These are phyloP conservation scores for Coemansia sp. DNA, from an alignment of 192 early-diverging fungal genomes.

Conservation along the genomic window DNA sequence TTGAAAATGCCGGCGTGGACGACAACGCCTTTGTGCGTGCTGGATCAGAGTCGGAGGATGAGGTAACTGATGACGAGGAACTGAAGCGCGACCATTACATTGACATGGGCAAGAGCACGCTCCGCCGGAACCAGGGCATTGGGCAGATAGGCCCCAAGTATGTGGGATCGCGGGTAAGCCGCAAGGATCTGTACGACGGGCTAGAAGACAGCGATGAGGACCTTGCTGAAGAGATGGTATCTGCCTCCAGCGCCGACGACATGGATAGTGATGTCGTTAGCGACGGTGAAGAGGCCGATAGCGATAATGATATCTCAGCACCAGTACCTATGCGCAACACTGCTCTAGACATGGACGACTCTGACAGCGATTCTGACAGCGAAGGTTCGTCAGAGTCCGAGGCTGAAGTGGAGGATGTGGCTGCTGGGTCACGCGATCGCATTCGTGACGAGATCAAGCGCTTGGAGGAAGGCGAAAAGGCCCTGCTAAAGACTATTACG, in stretches of 20 bases:
- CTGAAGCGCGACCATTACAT: constrained; percentile 69
- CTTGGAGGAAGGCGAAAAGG: constrained; percentile 82
- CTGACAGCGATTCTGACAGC: constrained; percentile 17
- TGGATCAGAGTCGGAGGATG: constrained; percentile 53
- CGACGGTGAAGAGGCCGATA: constrained; percentile 29
- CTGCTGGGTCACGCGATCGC: constrained; percentile 44
- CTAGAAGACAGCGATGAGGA: constrained; percentile 51
- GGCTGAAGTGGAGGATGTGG: constrained; percentile 25
- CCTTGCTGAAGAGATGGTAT: background rate
- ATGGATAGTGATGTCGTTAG: constrained; percentile 34
- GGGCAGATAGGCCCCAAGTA: constrained; percentile 75
- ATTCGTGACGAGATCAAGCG: constrained; percentile 65
- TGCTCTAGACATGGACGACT: constrained; percentile 9
- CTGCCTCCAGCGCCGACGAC: constrained; percentile 25
- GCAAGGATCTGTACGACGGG: constrained; percentile 63
- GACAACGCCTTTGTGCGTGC: constrained; percentile 52
- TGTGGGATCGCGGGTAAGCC: constrained; percentile 65
- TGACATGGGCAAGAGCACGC: constrained; percentile 67
- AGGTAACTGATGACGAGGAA: constrained; percentile 53
- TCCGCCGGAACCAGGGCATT: constrained; percentile 62
- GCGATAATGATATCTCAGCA: constrained; percentile 13
- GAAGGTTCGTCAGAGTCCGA: constrained; percentile 32
- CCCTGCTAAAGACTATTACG: constrained; percentile 75
- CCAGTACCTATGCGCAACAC: background rate
- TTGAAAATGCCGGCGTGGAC: constrained; percentile 62